phyloP scores from a whole-genome alignment of 169 alveolate genomes.

The Babesia ovata region DNA sequence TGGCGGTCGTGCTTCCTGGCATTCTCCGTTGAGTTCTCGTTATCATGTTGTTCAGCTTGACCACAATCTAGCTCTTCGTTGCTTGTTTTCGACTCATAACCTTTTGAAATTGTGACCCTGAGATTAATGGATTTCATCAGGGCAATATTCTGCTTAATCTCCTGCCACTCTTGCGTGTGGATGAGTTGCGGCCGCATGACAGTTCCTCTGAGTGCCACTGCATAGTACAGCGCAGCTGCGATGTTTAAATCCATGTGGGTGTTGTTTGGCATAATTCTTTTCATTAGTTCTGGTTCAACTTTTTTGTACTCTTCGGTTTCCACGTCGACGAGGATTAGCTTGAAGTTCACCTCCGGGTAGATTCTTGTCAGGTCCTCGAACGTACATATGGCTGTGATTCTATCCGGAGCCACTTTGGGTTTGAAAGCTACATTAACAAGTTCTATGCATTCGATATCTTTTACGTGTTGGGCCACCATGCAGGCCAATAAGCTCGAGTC shows the following conservation, averaged over 20 bases:
- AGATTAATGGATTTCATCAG: constrained; percentile 47
- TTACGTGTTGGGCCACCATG: constrained; percentile 49
- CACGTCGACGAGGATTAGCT: constrained; percentile 70
- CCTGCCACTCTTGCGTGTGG: constrained; percentile 55
- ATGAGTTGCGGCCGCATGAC: constrained; percentile 45
- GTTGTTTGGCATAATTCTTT: constrained; percentile 60
- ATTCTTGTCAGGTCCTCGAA: constrained; percentile 66
- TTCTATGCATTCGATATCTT: constrained; percentile 57
- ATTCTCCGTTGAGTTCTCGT: neutral
- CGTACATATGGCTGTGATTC: constrained; percentile 71
- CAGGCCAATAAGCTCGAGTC: constrained; percentile 72
- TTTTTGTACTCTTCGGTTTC: constrained; percentile 54
- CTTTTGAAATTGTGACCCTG: constrained; percentile 25
- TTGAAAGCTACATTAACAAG: constrained; percentile 70
- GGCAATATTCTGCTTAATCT: constrained; percentile 38
- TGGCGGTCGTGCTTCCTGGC: neutral
- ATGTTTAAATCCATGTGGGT: constrained; percentile 77
- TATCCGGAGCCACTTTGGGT: constrained; percentile 67
- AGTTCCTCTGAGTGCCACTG: constrained; percentile 65
- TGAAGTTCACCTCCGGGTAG: constrained; percentile 64
- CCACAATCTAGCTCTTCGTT: neutral
- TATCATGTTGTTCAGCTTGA: neutral
- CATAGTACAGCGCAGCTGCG: constrained; percentile 73
- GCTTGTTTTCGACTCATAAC: neutral
- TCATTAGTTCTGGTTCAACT: constrained; percentile 58